Base-by-base conservation (phyloP, 805 yeast genomes). In the Candida pseudofarinosa region DNA sequence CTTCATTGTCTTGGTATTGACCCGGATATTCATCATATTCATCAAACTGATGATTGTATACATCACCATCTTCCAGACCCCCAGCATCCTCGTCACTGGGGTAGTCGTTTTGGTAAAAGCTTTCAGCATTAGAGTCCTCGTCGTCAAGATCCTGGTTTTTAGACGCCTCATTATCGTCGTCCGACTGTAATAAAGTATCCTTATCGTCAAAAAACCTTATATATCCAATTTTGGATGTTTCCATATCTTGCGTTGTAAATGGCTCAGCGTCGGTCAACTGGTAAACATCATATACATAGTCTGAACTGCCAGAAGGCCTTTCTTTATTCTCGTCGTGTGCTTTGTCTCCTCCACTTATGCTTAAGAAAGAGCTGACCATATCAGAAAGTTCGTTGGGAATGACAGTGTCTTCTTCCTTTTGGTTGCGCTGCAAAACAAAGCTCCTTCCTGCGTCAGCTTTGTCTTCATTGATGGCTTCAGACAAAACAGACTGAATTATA, bases 261-360 rank as follows among this genome's bases (percentile, higher is more conserved):
- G 73, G 69, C 35, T 55, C 64, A 13, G 55, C 52, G 4, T 50
- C 41, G 4, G 66, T 50, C 23, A 64, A 38, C 16, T 61, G 67
- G 44, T 91, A 91, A 8, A 91, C 89, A 62, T 91, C 99, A 56
- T 88, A 91, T 15, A 91, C 98, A 52, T 88, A 91, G 35, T 87
- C 96, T n/a, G 76, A 67, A 12, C 46, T 49, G 7, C 17, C 7
- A 15, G 14, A 5, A 13, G 14, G 15, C 14, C 38, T 41, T 2
- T 37, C 45, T 13, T 20, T 28, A 15, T 36, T 13, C 3, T 30
- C 19, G 4, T 30, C 38, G 3, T 23, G 36, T 5, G 37, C 36
- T n/a, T 30, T 36, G 15, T 32, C 37, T 26, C 33, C 38, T 33
- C 41, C 13, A n/a, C 35, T 46, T 26, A 76, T 56, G 10, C 64